Conservation (phyloP, 2,329 filamentous ascomycete genomes). For the Fusarium annulatum region DNA sequence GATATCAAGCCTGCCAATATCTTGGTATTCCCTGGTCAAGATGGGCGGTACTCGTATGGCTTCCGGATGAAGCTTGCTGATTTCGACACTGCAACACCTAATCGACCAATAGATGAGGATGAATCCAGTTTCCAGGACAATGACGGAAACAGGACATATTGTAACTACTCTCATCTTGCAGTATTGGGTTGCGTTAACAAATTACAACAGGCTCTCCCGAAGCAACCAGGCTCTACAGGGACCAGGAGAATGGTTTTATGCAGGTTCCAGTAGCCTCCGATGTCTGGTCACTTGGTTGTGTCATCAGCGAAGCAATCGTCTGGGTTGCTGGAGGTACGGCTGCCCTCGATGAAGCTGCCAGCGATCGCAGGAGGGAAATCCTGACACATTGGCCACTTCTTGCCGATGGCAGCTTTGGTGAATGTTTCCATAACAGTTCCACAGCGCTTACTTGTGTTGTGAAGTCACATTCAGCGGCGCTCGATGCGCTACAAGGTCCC, state of each 20-base stretch:
- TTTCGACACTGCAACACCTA: conserved; percentile 12
- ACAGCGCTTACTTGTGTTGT: background rate
- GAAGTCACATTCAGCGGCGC: background rate
- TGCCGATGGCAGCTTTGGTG: conserved; percentile 4
- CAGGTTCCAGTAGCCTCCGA: background rate
- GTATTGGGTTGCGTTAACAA: background rate
- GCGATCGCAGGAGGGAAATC: background rate
- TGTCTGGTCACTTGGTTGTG: conserved; percentile 34
- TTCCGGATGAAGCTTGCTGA: conserved; percentile 25
- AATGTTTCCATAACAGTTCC: conserved; percentile 19
- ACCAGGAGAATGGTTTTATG: background rate
- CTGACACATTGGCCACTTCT: background rate
- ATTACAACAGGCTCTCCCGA: conserved; percentile 9
- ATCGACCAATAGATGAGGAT: background rate
- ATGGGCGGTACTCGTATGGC: background rate
- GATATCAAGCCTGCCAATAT: conserved; percentile 33
- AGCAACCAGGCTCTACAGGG: background rate
- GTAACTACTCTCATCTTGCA: background rate
- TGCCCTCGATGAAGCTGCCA: background rate
- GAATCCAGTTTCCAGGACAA: background rate
- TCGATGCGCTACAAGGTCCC: background rate
- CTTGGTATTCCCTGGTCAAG: background rate
- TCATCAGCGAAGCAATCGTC: conserved; percentile 20
- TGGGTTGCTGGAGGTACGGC: conserved; percentile 9
- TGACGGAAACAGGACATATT: conserved; percentile 21